Evolutionary conservation across 768 basidiomycete genomes (phyloP), one percentile per base, ranked within the genome.

Genomic region (Terana coerulea): DNA sequence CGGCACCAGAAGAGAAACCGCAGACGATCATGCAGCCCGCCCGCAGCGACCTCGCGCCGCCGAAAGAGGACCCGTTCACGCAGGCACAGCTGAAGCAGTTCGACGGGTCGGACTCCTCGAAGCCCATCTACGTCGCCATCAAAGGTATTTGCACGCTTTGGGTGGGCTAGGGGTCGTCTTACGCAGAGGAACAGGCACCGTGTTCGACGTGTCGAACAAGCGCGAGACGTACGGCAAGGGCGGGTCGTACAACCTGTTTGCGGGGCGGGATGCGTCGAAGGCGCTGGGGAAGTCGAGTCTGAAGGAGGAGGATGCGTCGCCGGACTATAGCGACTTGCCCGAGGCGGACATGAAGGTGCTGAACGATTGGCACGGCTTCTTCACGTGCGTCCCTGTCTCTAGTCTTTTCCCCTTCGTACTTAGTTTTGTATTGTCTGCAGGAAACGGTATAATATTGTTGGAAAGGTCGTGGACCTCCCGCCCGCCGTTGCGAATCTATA

Each of bases 211-310:
- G 8, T 73, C 87, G 0, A 72, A 73, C 53, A 98, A 95, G 68
- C 70, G 71, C 26, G 93, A 97, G 54, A 88, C 94, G 59, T 99
- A 99, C 61, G 95, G 95, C 1, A 74, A 78, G 2, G 91, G 90
- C 2, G 73, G 75, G 22, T 82, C 86, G 3, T 92, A 94, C 69
- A 78, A 81, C 58, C 69, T 95, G 19, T 98, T 98, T 66, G 91
- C 94, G 28, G 95, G 94, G 39, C 95, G 90, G 70, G 95, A 99
- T 62, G 95, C 85, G 0, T 95, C 91, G 7, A 82, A 76, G 56
- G 95, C 88, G 0, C 74, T 99, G 6, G 95, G 93, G 36, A 85
- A 84, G 82, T 93, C 91, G 46, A 94, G 90, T 60, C 71, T 97
- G 59, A 89, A 91, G 48, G 69, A 74, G 3, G 87, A 92, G 67